Base-by-base conservation (phyloP, 257 asterid genomes). In the Anisodus tanguticus region DNA sequence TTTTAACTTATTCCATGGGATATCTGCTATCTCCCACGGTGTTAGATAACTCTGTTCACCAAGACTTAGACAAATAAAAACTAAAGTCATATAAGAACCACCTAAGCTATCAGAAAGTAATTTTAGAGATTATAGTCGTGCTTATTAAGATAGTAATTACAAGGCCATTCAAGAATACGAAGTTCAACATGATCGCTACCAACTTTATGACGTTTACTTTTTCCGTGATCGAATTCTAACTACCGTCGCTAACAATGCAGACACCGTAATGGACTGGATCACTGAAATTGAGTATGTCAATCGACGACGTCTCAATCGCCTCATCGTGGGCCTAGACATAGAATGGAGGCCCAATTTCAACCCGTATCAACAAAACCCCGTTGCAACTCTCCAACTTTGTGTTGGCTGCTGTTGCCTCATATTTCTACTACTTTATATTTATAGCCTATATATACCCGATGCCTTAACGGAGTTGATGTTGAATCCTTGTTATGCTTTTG, bases 341-440 rank as follows among this genome's bases (percentile, higher is more conserved):
- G 88, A 88, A 62, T 84, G 91, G 91, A 81, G 91, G 12, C 88
- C 89, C 47, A 88, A 5, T 71, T 82, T 82, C 88, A 64, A 39
- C 26, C 39, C 58, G 6, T 8, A 64, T 59, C 74, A 64, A 35
- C 26, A 71, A 2, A 83, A 86, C 68, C 88, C 91, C 0, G 86
- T 83, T 41, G 88, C 88, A 82, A 85, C 77, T 13, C 83, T 87
- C 83, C 90, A 90, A 37, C 88, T 90, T 57, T 90, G 92, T 81
- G 85, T 88, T 37, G 89, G 83, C 60, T 71, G 83, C 6, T 88
- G 89, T 8, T 88, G 92, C 80, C 86, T 88, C 19, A 83, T 90
- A 53, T 88, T 86, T 81, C 90, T 88, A 49, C 84, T 85, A 45
- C 76, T 85, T 35, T 79, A 59, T 54, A 60, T 85, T 35, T 79